Evolutionary conservation across 306 rosid species (phyloP).

Genomic region (Amphicarpaea edgeworthii): DNA sequence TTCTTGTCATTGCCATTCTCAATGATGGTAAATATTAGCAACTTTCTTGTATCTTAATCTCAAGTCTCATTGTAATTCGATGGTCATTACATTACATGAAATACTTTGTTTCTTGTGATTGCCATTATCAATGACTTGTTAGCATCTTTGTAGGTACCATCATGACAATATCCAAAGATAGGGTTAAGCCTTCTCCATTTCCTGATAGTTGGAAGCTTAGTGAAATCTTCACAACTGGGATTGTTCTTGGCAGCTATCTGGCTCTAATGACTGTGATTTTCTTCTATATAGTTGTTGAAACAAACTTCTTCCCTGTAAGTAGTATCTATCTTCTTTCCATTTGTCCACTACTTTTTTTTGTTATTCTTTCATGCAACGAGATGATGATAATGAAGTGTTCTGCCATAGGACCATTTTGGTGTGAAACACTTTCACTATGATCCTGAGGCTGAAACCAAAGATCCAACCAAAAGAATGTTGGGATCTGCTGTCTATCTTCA

Average conservation of each 20-base stretch:
- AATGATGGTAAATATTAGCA: slow-evolving; percentile 70
- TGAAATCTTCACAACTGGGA: slow-evolving; percentile 78
- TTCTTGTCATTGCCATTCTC: slow-evolving; percentile 79
- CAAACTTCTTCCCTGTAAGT: slow-evolving; percentile 63
- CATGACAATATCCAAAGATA: slow-evolving; percentile 84
- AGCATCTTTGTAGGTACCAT: slow-evolving; percentile 61
- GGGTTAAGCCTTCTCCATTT: slow-evolving; percentile 76
- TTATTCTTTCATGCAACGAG: neutral
- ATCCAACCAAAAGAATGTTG: slow-evolving; percentile 42
- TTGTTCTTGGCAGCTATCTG: slow-evolving; percentile 68
- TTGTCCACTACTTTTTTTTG: neutral
- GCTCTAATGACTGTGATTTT: slow-evolving; percentile 73
- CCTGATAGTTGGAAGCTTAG: slow-evolving; percentile 84
- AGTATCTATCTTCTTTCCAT: slow-evolving; percentile 29
- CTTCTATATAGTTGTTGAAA: slow-evolving; percentile 56
- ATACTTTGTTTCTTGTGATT: slow-evolving; percentile 5
- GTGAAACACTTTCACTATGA: slow-evolving; percentile 47
- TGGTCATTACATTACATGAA: neutral
- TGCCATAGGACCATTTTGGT: slow-evolving; percentile 53
- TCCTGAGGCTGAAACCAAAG: neutral
- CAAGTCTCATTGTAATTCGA: neutral
- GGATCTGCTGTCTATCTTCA: slow-evolving; percentile 77
- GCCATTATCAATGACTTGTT: slow-evolving; percentile 39
- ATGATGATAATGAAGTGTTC: slow-evolving; percentile 7
- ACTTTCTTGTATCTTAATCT: slow-evolving; percentile 25